Evolutionary conservation across 176 grass and related monocot species (phyloP).

Genomic region (Aegilops speltoides): DNA sequence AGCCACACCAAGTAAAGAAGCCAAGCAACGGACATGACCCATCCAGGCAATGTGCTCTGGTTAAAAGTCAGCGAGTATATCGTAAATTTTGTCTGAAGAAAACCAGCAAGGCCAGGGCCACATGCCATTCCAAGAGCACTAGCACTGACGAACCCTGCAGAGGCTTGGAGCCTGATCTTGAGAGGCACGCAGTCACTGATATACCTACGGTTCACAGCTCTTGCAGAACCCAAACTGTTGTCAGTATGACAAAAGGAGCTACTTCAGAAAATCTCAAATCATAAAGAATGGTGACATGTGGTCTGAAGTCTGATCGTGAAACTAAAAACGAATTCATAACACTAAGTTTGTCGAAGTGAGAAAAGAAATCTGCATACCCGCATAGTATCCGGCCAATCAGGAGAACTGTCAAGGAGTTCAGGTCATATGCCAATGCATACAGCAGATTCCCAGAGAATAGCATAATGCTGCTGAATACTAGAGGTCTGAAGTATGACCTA

Average conservation of each 20-base stretch:
- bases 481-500: slow-evolving; percentile 74
- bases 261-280: slow-evolving; percentile 8
- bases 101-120: slow-evolving; percentile 89
- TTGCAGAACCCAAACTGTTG: slow-evolving; percentile 85
- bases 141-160: slow-evolving; percentile 92
- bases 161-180: slow-evolving; percentile 83
- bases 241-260: background rate
- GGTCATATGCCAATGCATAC: slow-evolving; percentile 81
- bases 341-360: background rate
- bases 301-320: background rate
- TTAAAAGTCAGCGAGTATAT: slow-evolving; percentile 72
- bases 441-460: slow-evolving; percentile 66
- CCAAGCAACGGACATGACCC: slow-evolving; percentile 94
- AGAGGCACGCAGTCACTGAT: slow-evolving; percentile 94
- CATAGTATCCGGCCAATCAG: slow-evolving; percentile 70
- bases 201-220: slow-evolving; percentile 92
- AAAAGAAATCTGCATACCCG: slow-evolving; percentile 46
- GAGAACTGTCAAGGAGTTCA: slow-evolving; percentile 65
- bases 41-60: slow-evolving; percentile 90
- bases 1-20: slow-evolving; percentile 79
- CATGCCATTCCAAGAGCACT: slow-evolving; percentile 98
- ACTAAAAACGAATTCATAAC: background rate
- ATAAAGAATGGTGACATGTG: background rate
- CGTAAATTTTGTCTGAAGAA: slow-evolving; percentile 87
- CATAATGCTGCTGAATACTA: slow-evolving; percentile 83